Percentiles rank a stretch among this genome's conserved stretches.
These are phyloP conservation scores for Trametes elegans DNA, from an alignment of 768 basidiomycete species.

Conservation along the genomic window DNA sequence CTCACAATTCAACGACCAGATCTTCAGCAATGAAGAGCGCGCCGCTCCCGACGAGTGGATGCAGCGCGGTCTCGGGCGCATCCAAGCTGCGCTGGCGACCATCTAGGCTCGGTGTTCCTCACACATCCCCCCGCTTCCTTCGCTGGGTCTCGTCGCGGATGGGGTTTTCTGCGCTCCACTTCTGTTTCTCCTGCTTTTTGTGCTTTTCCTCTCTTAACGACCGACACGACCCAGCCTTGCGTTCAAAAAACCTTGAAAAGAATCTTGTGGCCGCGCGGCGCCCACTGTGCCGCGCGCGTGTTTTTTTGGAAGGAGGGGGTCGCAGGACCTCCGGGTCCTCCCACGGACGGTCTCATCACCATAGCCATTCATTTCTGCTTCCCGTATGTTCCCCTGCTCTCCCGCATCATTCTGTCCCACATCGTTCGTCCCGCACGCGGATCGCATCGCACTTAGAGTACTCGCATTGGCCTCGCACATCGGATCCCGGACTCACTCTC, in stretches of 20 bases:
- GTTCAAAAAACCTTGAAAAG: neutral
- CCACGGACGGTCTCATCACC: neutral
- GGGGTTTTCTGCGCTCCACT: neutral
- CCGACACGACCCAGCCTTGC: neutral
- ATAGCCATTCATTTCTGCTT: neutral
- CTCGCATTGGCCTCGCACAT: neutral
- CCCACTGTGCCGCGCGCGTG: neutral
- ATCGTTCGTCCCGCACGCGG: too few species aligned
- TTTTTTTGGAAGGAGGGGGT: neutral
- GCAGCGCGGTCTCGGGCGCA: slow-evolving; percentile 41
- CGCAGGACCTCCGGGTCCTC: neutral
- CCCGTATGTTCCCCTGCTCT: too few species aligned
- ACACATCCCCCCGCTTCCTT: neutral
- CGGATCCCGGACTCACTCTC: slow-evolving; percentile 4
- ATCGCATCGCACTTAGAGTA: neutral
- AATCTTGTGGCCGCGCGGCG: neutral
- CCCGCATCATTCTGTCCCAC: neutral
- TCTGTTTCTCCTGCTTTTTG: neutral
- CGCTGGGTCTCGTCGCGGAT: neutral
- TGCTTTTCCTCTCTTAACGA: neutral
- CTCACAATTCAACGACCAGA: slow-evolving; percentile 52
- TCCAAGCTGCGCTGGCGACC: slow-evolving; percentile 36
- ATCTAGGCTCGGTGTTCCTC: neutral
- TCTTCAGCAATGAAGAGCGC: slow-evolving; percentile 47
- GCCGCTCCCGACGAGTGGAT: slow-evolving; percentile 59